Conservation (phyloP, 192 early-diverging fungal genomes). For the Chytriomyces hyalinus region DNA sequence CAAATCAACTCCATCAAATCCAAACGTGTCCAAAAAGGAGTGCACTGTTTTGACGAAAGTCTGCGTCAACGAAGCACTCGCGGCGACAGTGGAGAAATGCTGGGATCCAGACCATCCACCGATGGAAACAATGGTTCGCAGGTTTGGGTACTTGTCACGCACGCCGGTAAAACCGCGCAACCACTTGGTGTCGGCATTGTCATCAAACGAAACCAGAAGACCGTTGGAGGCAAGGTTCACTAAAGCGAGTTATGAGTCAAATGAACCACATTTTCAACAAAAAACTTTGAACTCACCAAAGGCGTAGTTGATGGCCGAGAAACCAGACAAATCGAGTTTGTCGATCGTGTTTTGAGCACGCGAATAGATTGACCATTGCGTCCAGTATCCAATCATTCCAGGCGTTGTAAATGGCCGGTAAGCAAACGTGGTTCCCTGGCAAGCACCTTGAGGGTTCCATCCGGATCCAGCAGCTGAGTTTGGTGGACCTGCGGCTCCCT, state of each 20-base stretch:
- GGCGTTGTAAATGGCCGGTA: constrained; percentile 19
- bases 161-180: constrained; percentile 5
- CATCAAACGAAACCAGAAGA: constrained; percentile 16
- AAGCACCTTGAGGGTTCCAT: constrained; percentile 7
- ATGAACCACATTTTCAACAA: background rate
- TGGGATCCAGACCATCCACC: constrained; percentile 24
- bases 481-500: constrained; percentile 8
- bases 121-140: constrained; percentile 12
- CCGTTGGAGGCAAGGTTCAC: constrained; percentile 14
- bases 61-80: background rate
- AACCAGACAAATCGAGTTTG: constrained; percentile 17
- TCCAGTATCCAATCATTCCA: constrained; percentile 30
- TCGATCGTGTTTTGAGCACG: constrained; percentile 25
- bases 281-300: constrained; percentile 15
- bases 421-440: constrained; percentile 5
- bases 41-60: constrained; percentile 30
- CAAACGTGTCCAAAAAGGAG: constrained; percentile 11
- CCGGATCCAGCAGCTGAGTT: background rate
- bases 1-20: constrained; percentile 4
- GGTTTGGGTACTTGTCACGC: constrained; percentile 22
- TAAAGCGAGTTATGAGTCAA: background rate
- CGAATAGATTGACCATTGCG: constrained; percentile 35
- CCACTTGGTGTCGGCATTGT: constrained; percentile 23
- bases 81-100: constrained; percentile 21
- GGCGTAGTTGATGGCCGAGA: constrained; percentile 35